Evolutionary conservation across 306 rosid genomes (phyloP).

Genomic region (Dryas octopetala): DNA sequence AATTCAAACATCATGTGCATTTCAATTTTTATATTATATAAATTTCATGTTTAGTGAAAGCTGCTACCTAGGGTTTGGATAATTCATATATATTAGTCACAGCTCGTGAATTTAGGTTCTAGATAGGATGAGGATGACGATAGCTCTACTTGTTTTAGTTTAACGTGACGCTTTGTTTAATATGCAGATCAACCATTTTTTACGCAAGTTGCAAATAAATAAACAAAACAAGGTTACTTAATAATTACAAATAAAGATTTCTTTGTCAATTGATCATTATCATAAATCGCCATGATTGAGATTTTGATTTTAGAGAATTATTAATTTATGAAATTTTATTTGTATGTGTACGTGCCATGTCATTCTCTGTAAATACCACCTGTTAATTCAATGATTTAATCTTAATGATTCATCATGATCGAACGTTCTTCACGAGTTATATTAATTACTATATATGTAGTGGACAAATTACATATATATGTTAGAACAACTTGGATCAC

Average conservation of each 20-base stretch:
- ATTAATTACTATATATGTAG: no score
- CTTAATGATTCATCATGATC: no score
- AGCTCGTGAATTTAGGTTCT: slow-evolving; percentile 49
- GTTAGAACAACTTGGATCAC: no score
- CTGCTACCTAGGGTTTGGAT: slow-evolving; percentile 1
- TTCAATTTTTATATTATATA: background rate
- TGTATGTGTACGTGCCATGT: no score
- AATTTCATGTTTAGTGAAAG: slow-evolving; percentile 27
- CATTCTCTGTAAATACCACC: no score
- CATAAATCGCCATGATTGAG: background rate
- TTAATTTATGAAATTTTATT: no score
- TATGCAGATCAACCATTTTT: background rate
- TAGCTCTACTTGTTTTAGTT: slow-evolving; percentile 1
- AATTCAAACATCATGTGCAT: background rate
- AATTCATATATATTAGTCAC: slow-evolving; percentile 15
- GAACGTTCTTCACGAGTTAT: no score
- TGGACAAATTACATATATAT: no score
- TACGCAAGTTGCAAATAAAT: background rate
- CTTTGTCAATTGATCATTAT: no score
- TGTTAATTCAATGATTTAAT: no score
- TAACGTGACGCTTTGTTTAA: slow-evolving; percentile 18
- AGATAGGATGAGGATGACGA: slow-evolving; percentile 30
- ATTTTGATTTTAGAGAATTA: no score
- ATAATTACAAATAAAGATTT: no score
- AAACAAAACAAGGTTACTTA: background rate